Base-by-base conservation (phyloP, 2,329 filamentous ascomycete genomes). In the Venturiaceae sp. region DNA sequence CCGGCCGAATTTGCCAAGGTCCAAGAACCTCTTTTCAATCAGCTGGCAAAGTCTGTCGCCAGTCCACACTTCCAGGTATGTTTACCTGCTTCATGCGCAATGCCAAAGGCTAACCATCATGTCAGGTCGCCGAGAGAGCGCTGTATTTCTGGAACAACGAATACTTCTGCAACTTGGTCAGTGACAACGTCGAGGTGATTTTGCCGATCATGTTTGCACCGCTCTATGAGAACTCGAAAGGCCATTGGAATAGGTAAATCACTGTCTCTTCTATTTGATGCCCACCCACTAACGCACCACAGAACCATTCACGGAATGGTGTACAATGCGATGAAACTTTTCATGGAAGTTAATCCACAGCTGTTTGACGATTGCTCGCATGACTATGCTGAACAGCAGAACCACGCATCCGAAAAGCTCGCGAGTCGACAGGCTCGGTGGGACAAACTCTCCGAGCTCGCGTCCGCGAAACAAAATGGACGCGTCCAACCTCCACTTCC, bases 131-230 rank as follows among this genome's bases (percentile, higher is more conserved):
- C 19, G 94, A 99, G 76, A 85, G 94, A 64, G 94, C 94, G 5
- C 81, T 99, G 30, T 99, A 99, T 76, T 99, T 99, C 78, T 99
- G 94, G 94, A 99, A 99, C 80, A 99, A 99, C 69, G 94, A 99
- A 73, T 99, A 99, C 73, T 99, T 99, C 76, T 99, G 94, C 80
- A 99, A 97, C 69, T 80, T 99, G 60, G 94, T 99, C 65, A 96
- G 92, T 77, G 94, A 99, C 75, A 99, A 99, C 67, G 94, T 99
- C 58, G 92, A 97, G 68, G 92, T 96, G 52, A 99, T 99, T 66
- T 80, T 99, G 47, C 94, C 94, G 3, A 99, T 99, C 70, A 99
- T 99, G 94, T 99, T 99, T 75, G 92, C 92, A 28, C 92, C 94
- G 2, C 80, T 99, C 32, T 99, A 96, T 67, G 94, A 99, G 74